Evolutionary conservation across 495 filamentous ascomycete species (phyloP).

Genomic region (Lophiostoma macrostomum): DNA sequence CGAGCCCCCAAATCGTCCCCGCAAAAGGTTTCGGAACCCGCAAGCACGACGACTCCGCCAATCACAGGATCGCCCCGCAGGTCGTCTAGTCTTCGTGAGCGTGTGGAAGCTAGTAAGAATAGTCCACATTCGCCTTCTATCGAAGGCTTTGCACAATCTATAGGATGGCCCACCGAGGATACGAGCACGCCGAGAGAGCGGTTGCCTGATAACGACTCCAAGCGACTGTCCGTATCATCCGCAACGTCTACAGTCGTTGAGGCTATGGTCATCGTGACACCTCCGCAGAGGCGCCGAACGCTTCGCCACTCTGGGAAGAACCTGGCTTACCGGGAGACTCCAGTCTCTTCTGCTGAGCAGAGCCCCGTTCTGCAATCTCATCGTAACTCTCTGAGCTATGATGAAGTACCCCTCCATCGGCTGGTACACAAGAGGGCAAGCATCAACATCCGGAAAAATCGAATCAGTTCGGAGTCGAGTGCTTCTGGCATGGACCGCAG

Average conservation of each 20-base stretch:
- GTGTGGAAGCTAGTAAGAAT: constrained; percentile 24
- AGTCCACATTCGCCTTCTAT: constrained; percentile 21
- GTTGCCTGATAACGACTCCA: constrained; percentile 11
- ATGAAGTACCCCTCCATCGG: constrained; percentile 27
- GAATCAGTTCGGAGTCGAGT: constrained; percentile 20
- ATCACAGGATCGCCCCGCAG: constrained; percentile 37
- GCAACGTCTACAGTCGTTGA: constrained; percentile 33
- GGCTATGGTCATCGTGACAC: constrained; percentile 33
- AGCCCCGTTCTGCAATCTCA: constrained; percentile 19
- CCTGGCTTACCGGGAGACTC: constrained; percentile 24
- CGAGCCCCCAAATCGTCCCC: constrained; percentile 22
- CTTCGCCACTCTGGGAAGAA: constrained; percentile 37
- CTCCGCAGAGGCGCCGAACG: constrained; percentile 23
- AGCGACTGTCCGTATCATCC: constrained; percentile 31
- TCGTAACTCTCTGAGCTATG: constrained; percentile 24
- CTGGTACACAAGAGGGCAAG: constrained; percentile 31
- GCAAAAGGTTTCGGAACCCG: constrained; percentile 14
- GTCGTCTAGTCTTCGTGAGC: constrained; percentile 37
- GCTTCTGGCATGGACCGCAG: constrained; percentile 6
- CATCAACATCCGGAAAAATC: constrained; percentile 22
- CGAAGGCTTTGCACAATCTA: constrained; percentile 32
- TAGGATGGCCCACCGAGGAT: constrained; percentile 27
- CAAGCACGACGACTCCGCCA: constrained; percentile 10
- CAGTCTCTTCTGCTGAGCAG: constrained; percentile 12
- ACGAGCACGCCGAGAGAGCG: background rate